Percentiles rank a stretch among this genome's conserved stretches.
Evolutionary conservation across 2,329 filamentous ascomycete species (phyloP).

Genomic region (Eurotiales sp.): DNA sequence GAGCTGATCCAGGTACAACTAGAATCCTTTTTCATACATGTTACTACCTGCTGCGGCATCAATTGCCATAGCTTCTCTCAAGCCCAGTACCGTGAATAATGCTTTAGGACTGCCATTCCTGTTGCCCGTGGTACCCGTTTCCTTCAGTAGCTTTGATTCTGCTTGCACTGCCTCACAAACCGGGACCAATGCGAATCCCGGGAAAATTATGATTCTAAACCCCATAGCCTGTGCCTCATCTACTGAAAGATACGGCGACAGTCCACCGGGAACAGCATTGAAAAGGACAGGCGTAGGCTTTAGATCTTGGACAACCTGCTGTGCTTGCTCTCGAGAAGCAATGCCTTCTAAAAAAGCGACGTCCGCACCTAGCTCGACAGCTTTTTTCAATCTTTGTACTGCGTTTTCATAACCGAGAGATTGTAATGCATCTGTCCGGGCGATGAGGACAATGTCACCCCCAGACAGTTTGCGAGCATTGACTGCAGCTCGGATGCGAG

Average conservation of each 20-base stretch:
- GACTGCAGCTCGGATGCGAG: constrained; percentile 25
- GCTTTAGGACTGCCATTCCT: constrained; percentile 19
- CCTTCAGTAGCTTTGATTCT: constrained; percentile 24
- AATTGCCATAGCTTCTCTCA: constrained; percentile 27
- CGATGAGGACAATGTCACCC: constrained; percentile 33
- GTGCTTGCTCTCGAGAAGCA: constrained; percentile 25
- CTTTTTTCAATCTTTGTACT: constrained; percentile 25
- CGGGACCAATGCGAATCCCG: constrained; percentile 25
- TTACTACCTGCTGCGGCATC: constrained; percentile 28
- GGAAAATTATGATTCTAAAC: constrained; percentile 33
- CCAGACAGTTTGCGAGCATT: constrained; percentile 25
- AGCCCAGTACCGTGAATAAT: constrained; percentile 29
- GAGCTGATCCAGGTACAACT: too few relatives aligned
- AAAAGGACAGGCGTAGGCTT: constrained; percentile 28
- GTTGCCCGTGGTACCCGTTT: constrained; percentile 19
- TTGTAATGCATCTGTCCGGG: constrained; percentile 29
- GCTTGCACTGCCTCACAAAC: constrained; percentile 22
- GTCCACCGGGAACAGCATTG: constrained; percentile 33
- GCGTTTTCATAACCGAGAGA: constrained; percentile 28
- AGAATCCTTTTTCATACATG: constrained; percentile 13
- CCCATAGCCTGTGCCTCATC: constrained; percentile 29
- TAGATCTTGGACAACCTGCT: constrained; percentile 23
- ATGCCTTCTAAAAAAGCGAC: constrained; percentile 32
- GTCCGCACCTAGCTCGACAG: constrained; percentile 27
- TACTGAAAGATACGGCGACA: constrained; percentile 26